Conservation (phyloP, 2,329 filamentous ascomycete genomes). For the Exophiala phaeomuriformis region DNA sequence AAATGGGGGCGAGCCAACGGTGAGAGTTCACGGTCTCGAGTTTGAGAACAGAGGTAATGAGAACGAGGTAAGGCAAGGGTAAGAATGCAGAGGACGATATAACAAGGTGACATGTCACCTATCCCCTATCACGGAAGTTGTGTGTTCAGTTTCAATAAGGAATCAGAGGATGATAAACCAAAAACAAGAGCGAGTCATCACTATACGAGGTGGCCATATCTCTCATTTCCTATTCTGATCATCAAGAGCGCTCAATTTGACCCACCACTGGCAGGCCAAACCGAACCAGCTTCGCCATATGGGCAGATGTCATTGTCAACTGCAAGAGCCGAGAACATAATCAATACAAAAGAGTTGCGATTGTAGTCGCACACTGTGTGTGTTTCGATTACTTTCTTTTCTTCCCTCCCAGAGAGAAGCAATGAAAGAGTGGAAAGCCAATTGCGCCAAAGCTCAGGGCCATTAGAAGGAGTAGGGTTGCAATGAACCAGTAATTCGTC, state of each 20-base stretch:
- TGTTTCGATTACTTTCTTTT: conserved; percentile 18
- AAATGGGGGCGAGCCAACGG: no score
- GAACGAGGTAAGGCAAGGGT: no score
- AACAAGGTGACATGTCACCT: no score
- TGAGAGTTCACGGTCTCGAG: no score
- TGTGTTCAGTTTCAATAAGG: background rate
- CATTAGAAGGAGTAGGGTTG: conserved; percentile 37
- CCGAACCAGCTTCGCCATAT: conserved; percentile 23
- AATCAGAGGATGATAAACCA: background rate
- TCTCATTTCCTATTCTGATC: conserved; percentile 37
- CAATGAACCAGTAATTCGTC: conserved; percentile 37
- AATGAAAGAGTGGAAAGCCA: conserved; percentile 29
- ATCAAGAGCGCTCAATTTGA: conserved; percentile 25
- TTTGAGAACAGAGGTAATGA: no score
- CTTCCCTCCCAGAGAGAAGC: conserved; percentile 21
- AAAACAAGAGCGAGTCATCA: conserved; percentile 15
- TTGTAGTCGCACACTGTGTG: conserved; percentile 30
- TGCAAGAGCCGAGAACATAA: conserved; percentile 24
- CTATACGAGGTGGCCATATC: conserved; percentile 38
- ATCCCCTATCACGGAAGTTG: no score
- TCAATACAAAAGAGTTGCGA: conserved; percentile 29
- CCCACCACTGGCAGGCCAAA: conserved; percentile 12
- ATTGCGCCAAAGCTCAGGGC: conserved; percentile 29
- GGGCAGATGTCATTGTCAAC: conserved; percentile 15
- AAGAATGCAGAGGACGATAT: no score